Evolutionary conservation across 192 early-diverging fungal species (phyloP), one percentile per base, ranked within the genome.

Genomic region (Coemansia javaensis): DNA sequence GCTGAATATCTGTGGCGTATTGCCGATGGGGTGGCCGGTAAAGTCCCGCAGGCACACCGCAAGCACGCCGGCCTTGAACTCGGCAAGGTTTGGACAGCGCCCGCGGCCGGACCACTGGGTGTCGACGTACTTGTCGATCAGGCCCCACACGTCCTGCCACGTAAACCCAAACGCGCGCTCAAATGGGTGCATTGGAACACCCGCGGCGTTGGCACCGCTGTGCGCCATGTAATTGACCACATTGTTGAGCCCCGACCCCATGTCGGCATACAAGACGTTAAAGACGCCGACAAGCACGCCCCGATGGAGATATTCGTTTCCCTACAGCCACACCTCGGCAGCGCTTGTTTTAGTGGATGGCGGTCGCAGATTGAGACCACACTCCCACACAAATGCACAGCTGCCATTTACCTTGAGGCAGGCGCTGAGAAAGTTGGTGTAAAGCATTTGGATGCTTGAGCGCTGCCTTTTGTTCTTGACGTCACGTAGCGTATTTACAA

Each of bases 191-290:
- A 9, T 30, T 1, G 27, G 16, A 2, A 16, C 2, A 5, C 14
- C 17, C 2, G 2, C 17, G 5, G 4, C 39, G 2, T 11, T 4
- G 15, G 24, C 2, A 1, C 49, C 49, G 1, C 40, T 16, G 22
- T 51, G 49, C 0, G 39, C 49, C 31, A 42, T 7, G 9, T 42
- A 33, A 3, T 2, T 37, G 20, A 27, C 49, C 9, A 42, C 23
- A 16, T 42, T 51, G 18, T 51, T 51, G 7, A 51, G 40, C 3
- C 49, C 49, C 12, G 49, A 51, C 1, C 49, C 49, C 28, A 42
- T 24, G 2, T 31, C 49, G 17, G 24, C 7, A 10, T 11, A 11
- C 0, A 18, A 20, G 22, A 42, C 18, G 25, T 51, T 40, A 24
- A 51, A 51, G 1, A 51, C 49, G 11, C 49, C 49, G 14, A 34